Conservation (phyloP, 768 basidiomycete genomes). For the Lentinula boryana region DNA sequence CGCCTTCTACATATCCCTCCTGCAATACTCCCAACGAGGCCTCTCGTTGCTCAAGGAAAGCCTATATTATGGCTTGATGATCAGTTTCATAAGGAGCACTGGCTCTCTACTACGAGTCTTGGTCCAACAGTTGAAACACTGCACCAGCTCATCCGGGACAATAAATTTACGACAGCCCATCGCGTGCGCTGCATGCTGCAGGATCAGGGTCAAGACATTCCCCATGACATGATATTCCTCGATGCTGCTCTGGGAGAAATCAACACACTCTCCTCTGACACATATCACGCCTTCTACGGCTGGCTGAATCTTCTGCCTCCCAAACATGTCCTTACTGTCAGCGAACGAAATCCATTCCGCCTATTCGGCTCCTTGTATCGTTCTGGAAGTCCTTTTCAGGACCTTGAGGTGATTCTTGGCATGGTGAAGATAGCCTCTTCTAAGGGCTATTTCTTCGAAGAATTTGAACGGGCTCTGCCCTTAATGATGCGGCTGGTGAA, state of each 20-base stretch:
- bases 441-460: neutral
- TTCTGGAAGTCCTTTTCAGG: neutral
- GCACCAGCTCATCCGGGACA: neutral
- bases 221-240: conserved; percentile 1
- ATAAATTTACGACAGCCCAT: neutral
- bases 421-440: conserved; percentile 5
- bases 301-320: neutral
- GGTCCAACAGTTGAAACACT: neutral
- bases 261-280: conserved; percentile 1
- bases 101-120: neutral
- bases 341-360: neutral
- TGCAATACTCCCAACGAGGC: neutral
- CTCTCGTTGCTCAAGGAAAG: neutral
- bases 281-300: neutral
- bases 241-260: conserved; percentile 4
- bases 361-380: neutral
- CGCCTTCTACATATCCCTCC: neutral
- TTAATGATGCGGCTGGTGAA: neutral
- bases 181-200: neutral
- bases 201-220: neutral
- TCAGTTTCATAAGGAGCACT: neutral
- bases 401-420: neutral
- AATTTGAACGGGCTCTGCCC: neutral
- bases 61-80: neutral
- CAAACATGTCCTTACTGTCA: neutral